Conservation (phyloP, 805 yeast genomes). For the Kregervanrija pseudodelftensis region DNA sequence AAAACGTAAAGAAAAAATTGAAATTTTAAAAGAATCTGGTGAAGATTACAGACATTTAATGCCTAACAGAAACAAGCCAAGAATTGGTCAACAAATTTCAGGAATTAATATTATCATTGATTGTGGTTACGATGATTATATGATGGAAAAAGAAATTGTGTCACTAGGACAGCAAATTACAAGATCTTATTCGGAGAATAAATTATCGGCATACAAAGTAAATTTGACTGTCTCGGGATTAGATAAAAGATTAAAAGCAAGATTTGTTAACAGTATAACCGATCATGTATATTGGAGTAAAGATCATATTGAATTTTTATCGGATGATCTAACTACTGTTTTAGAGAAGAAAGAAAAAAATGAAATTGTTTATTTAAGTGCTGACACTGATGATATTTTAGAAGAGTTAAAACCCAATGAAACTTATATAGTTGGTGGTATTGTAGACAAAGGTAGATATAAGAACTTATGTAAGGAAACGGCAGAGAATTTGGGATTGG, state of each 20-base stretch:
- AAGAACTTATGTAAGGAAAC: constrained; percentile 73
- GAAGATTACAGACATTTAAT: constrained; percentile 30
- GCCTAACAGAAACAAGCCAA: constrained; percentile 23
- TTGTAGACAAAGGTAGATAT: constrained; percentile 91
- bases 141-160: constrained; percentile 65
- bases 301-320: constrained; percentile 42
- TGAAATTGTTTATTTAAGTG: constrained; percentile 61
- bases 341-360: constrained; percentile 33
- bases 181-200: constrained; percentile 73
- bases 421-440: constrained; percentile 90
- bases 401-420: constrained; percentile 56
- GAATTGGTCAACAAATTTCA: constrained; percentile 38
- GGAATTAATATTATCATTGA: constrained; percentile 63
- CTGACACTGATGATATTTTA: constrained; percentile 74
- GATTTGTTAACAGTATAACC: constrained; percentile 61
- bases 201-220: constrained; percentile 50
- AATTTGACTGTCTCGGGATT: constrained; percentile 59
- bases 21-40: constrained; percentile 32
- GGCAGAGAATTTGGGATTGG: constrained; percentile 65
- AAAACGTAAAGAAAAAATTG: constrained; percentile 24
- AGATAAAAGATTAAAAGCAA: constrained; percentile 51
- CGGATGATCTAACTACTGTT: constrained; percentile 28
- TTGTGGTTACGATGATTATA: constrained; percentile 84
- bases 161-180: constrained; percentile 78
- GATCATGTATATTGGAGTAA: constrained; percentile 60